These are phyloP conservation scores for Calocybe indica DNA, from an alignment of 768 basidiomycete genomes.

Conservation along the genomic window DNA sequence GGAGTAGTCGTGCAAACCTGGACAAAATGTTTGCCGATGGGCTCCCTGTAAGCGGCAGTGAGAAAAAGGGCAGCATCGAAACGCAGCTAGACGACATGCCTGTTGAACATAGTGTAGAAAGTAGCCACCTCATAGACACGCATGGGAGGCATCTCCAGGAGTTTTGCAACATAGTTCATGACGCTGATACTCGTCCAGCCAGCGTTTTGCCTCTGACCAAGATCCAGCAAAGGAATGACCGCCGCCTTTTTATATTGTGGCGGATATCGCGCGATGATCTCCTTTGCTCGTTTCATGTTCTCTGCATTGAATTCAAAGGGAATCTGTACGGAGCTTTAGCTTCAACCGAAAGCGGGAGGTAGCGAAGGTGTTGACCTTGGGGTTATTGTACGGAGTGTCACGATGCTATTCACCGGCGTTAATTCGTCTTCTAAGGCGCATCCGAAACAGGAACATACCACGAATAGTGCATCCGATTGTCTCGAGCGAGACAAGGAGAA, in stretches of 20 bases:
- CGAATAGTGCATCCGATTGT: conserved; percentile 80
- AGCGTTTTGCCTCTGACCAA: conserved; percentile 96
- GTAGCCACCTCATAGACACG: conserved; percentile 99
- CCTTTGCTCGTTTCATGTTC: conserved; percentile 80
- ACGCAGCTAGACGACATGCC: conserved; percentile 41
- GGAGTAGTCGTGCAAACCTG: conserved; percentile 99
- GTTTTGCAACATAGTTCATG: conserved; percentile 96
- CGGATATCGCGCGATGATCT: conserved; percentile 92
- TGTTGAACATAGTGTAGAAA: conserved; percentile 99
- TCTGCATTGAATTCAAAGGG: conserved; percentile 79
- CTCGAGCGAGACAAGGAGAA: conserved; percentile 40
- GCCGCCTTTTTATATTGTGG: conserved; percentile 99
- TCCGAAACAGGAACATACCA: conserved; percentile 45
- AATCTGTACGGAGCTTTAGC: conserved; percentile 47
- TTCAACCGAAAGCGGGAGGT: conserved; percentile 1
- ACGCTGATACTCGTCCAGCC: conserved; percentile 98
- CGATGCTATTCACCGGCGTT: conserved; percentile 62
- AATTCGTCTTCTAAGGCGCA: conserved; percentile 6
- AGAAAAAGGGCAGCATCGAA: background rate
- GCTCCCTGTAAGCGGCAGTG: conserved; percentile 54
- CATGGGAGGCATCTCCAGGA: conserved; percentile 95
- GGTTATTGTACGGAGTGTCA: conserved; percentile 92
- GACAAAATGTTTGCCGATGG: conserved; percentile 89
- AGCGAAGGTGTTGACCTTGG: conserved; percentile 46
- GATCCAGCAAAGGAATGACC: conserved; percentile 92